Base-by-base conservation (phyloP, 2,329 filamentous ascomycete species). In the Aspergillus unguis region DNA sequence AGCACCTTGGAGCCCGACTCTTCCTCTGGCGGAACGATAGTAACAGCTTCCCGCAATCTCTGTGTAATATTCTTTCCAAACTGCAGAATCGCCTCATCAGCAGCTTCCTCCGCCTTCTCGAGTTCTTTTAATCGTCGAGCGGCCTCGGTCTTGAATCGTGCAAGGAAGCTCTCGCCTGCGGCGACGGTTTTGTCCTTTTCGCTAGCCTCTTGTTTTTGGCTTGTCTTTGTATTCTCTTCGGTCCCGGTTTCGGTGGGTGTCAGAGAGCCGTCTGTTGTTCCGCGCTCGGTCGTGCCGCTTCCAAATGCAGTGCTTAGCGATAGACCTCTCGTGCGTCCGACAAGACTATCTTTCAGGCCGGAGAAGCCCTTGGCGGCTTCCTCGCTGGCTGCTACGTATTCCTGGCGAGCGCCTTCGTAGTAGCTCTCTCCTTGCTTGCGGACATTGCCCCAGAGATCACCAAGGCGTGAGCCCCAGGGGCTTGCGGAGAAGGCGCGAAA, bases 371-470 rank as follows among this genome's bases (percentile, higher is more conserved):
- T 90, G 25, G 83, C 84, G 26, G 94, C 92, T 70, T 95, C 90
- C 65, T 86, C 86, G 58, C 88, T 83, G 27, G 91, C 87, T 51
- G 85, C 85, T 5, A 83, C 84, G 56, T 94, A 85, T 75, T 97
- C 92, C 69, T 96, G 88, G 63, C 86, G 78, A 23, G 85, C 86
- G 17, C 87, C 90, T 68, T 95, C 88, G 64, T 88, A 90, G 73
- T 96, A 94, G 55, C 86, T 89, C 72, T 92, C 90, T 65, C 92
- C 87, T 84, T 96, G 92, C 75, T 96, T 96, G 68, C 91, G 88
- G n/a, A 96, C 92, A 64, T 82, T 92, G 43, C 89, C 88, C 67
- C 95, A 86, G 69, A 96, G 88, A 5, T 91, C 92, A 33, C 94
- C 92, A 31, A 99, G 84, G 62, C 83, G 85, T 25, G 87, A 85